Evolutionary conservation across 2,329 filamentous ascomycete genomes (phyloP), one percentile per base, ranked within the genome.

Genomic region (Paradendryphiella salina): DNA sequence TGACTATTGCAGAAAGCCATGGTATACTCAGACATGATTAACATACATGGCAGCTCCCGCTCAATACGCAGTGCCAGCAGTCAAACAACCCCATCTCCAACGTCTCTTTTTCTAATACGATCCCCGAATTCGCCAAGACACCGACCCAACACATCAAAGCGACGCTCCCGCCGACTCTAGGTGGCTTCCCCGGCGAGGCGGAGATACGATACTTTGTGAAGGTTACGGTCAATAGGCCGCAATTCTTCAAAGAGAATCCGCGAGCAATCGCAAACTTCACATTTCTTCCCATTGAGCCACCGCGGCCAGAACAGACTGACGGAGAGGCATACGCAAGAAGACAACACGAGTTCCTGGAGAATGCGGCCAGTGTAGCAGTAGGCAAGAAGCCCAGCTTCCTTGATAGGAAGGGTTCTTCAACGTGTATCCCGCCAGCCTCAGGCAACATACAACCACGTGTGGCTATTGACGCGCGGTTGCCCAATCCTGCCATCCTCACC

Each of bases 151-250:
- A 99, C 76, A 84, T 94, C 57, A 94, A 88, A 67, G 85, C 85
- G 61, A 96, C 92, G 0, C 79, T 99, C 9, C 94, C 94, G 4
- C 94, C 94, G 0, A 95, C 91, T 4, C 77, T 97, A 46, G 89
- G 83, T n/a, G 90, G 90, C 3, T 92, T 94, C 60, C 89, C 90
- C 0, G 87, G 87, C 26, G 85, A 92, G 72, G 93, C 92, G 17
- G 91, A 96, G 73, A 92, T 97, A 53, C 83, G 86, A 61, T 99
- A 99, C 75, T 99, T 89, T 70, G 82, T 97, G 69, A 99, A 99
- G 72, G 90, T 88, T n/a, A 97, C 94, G 0, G 85, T 97, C 5
- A 89, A 91, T 65, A 81, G 91, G n/a, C 90, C 91, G 0, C 86
- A 88, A 11, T 81, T 96, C 52, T 90, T 95, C 74, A 93, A 93